A percentile compares a stretch with the other conserved stretches of the same genome.
Conservation (phyloP, 2,329 filamentous ascomycete species). For the Sclerotinia glacialis region DNA sequence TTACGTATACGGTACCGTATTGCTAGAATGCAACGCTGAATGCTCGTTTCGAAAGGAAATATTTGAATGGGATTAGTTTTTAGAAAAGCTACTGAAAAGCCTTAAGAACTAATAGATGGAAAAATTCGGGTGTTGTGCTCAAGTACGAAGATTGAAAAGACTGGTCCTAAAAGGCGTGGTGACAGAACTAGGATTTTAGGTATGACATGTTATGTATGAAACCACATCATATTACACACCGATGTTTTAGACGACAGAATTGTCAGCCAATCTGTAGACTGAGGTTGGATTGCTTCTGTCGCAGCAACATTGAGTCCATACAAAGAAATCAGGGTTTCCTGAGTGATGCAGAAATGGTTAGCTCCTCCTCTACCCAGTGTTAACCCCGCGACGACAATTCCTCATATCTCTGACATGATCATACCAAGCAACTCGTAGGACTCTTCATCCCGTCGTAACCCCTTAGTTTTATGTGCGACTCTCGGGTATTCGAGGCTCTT, state of each 20-base stretch:
- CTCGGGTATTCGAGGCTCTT: neutral
- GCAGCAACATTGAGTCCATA: neutral
- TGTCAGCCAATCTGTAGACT: neutral
- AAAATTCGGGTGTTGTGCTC: neutral
- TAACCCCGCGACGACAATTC: neutral
- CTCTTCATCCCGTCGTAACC: neutral
- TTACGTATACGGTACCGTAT: too few species aligned
- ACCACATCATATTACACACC: neutral
- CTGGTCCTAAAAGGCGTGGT: neutral
- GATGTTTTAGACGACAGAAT: neutral
- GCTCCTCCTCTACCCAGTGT: too few species aligned
- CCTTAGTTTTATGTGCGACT: neutral
- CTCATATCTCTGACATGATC: neutral
- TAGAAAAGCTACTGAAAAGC: neutral
- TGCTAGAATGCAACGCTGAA: too few species aligned
- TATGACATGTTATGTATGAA: neutral
- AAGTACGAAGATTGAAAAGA: neutral
- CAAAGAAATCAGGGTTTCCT: too few species aligned
- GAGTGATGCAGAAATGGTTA: too few species aligned
- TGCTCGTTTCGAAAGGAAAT: too few species aligned
- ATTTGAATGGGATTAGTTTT: too few species aligned
- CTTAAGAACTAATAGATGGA: neutral
- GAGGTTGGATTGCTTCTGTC: neutral
- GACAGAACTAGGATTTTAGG: neutral
- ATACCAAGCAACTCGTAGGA: neutral